These are phyloP conservation scores for Colletotrichum sp. DNA, from an alignment of 2,329 filamentous ascomycete genomes.

Conservation along the genomic window DNA sequence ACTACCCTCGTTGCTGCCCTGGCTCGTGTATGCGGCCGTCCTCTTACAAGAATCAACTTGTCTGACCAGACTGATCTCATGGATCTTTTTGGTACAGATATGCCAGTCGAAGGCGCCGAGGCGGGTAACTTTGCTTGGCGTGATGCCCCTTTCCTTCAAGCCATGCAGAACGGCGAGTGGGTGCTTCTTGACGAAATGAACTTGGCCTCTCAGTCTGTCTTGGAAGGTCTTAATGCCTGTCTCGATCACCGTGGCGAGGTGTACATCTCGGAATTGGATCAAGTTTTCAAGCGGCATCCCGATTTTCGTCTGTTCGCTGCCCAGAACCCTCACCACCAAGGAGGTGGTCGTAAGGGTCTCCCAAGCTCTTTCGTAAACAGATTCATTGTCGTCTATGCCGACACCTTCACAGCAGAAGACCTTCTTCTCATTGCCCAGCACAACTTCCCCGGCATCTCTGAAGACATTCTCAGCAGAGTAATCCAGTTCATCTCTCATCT, in stretches of 20 bases:
- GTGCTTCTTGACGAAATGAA: conserved; percentile 99
- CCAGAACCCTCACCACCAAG: conserved; percentile 97
- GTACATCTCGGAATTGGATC: conserved; percentile 93
- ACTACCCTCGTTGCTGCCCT: conserved; percentile 90
- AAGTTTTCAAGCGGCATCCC: conserved; percentile 88
- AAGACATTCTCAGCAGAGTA: conserved; percentile 66
- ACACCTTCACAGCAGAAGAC: conserved; percentile 84
- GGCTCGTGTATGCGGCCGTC: conserved; percentile 78
- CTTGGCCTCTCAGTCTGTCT: conserved; percentile 91
- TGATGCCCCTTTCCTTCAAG: conserved; percentile 92
- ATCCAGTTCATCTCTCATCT: conserved; percentile 84
- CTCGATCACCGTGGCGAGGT: conserved; percentile 95
- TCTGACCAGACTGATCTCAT: conserved; percentile 98
- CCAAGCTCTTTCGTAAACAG: conserved; percentile 97
- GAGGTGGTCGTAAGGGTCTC: conserved; percentile 91
- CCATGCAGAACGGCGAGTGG: conserved; percentile 97
- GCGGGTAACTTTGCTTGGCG: conserved; percentile 94
- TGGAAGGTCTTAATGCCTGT: conserved; percentile 96
- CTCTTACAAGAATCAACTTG: conserved; percentile 91
- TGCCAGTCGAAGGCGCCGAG: conserved; percentile 90
- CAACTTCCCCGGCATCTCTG: conserved; percentile 71
- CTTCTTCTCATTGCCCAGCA: conserved; percentile 81
- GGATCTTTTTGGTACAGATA: conserved; percentile 96
- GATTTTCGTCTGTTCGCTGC: conserved; percentile 95
- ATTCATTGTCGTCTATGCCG: conserved; percentile 97